Evolutionary conservation across 1,139 yeast genomes (phyloP).

Genomic region (Wickerhamomyces sp.): DNA sequence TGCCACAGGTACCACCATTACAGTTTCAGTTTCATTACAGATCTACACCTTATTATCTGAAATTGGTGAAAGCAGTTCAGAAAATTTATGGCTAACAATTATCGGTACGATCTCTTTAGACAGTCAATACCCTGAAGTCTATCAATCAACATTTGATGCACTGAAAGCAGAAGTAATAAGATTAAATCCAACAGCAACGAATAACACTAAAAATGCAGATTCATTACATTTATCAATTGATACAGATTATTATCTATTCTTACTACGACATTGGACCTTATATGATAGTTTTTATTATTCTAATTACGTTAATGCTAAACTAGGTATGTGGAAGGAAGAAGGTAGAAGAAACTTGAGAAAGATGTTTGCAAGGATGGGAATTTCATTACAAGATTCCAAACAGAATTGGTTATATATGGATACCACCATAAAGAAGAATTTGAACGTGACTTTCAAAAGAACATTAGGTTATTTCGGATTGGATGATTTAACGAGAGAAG

Average conservation of each 20-base stretch:
- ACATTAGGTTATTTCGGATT: constrained; percentile 75
- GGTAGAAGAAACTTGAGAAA: constrained; percentile 85
- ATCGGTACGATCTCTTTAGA: constrained; percentile 86
- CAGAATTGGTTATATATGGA: constrained; percentile 95
- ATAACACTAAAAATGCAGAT: constrained; percentile 52
- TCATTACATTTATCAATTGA: constrained; percentile 63
- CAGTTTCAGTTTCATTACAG: constrained; percentile 73
- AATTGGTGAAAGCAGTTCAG: constrained; percentile 72
- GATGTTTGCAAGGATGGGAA: constrained; percentile 95
- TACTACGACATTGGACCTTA: constrained; percentile 88
- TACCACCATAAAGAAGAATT: constrained; percentile 65
- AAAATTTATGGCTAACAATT: constrained; percentile 80
- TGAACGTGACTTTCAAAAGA: constrained; percentile 64
- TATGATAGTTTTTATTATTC: constrained; percentile 90
- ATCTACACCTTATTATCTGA: constrained; percentile 75
- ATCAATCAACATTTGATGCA: constrained; percentile 67
- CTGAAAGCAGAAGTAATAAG: constrained; percentile 81
- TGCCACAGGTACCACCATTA: constrained; percentile 74
- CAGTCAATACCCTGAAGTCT: constrained; percentile 69
- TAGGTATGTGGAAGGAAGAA: constrained; percentile 86
- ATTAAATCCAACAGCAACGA: constrained; percentile 38
- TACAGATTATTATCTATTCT: constrained; percentile 79
- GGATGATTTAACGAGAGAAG: constrained; percentile 79
- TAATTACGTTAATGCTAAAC: constrained; percentile 81
- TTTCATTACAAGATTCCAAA: constrained; percentile 79